These are phyloP conservation scores for Silene coronaria DNA, from an alignment of 179 eudicot species.

Conservation along the genomic window DNA sequence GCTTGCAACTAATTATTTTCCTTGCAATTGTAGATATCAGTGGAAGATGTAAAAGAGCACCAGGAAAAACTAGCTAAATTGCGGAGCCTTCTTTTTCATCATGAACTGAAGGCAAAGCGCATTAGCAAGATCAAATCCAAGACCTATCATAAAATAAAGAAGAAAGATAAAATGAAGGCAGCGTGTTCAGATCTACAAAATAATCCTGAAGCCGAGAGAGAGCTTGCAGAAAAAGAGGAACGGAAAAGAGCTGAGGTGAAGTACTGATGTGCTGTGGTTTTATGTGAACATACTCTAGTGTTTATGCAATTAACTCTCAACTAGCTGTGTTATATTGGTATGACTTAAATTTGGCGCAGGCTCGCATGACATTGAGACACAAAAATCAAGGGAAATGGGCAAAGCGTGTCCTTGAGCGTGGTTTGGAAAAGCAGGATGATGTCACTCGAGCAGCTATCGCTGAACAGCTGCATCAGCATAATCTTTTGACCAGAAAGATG, in stretches of 20 bases:
- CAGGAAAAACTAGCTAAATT: slow-evolving; percentile 74
- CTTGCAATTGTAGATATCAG: slow-evolving; percentile 44
- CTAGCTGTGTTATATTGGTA: background rate
- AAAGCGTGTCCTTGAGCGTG: slow-evolving; percentile 62
- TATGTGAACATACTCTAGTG: background rate
- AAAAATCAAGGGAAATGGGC: slow-evolving; percentile 84
- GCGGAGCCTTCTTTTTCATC: slow-evolving; percentile 83
- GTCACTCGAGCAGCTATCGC: slow-evolving; percentile 88
- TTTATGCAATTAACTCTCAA: background rate
- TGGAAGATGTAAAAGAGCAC: slow-evolving; percentile 75
- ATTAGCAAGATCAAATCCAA: slow-evolving; percentile 88
- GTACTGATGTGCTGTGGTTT: slow-evolving; percentile 11
- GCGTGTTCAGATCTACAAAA: slow-evolving; percentile 31
- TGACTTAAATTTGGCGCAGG: slow-evolving; percentile 39
- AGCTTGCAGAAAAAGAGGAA: slow-evolving; percentile 81
- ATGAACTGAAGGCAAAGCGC: slow-evolving; percentile 81
- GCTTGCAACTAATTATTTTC: slow-evolving; percentile 5
- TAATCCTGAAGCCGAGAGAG: slow-evolving; percentile 74
- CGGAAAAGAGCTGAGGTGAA: slow-evolving; percentile 74
- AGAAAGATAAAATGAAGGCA: slow-evolving; percentile 69
- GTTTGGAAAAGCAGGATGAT: slow-evolving; percentile 76
- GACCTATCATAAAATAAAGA: slow-evolving; percentile 66
- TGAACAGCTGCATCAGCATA: slow-evolving; percentile 72
- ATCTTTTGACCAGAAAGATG: slow-evolving; percentile 77
- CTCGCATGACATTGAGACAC: slow-evolving; percentile 79